Evolutionary conservation across 257 asterid species (phyloP).

Genomic region (Solanum acaule): DNA sequence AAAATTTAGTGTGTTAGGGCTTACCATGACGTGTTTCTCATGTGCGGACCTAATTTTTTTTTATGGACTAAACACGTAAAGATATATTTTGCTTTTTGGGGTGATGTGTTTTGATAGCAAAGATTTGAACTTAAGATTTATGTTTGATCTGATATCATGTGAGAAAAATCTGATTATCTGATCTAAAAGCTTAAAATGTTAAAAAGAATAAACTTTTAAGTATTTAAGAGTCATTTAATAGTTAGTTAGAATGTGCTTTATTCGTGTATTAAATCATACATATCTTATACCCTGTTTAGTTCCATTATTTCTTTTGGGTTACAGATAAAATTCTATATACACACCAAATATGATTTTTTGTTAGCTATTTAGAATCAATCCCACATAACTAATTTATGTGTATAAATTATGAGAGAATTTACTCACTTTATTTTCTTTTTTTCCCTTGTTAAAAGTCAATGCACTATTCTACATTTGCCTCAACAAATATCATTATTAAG

Average conservation of each 20-base stretch:
- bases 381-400: not conserved
- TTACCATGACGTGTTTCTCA: fast-evolving
- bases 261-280: not conserved
- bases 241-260: not conserved
- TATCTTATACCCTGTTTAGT: not conserved
- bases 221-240: not conserved
- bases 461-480: not conserved
- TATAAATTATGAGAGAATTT: not conserved
- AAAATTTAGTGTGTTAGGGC: not conserved
- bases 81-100: not conserved
- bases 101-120: not conserved
- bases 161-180: not conserved
- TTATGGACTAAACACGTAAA: not conserved
- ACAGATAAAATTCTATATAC: not conserved
- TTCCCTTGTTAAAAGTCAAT: conserved; percentile 17
- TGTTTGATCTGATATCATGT: not conserved
- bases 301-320: not conserved
- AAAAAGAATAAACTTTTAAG: not conserved
- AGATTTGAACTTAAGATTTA: fast-evolving
- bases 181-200: not conserved
- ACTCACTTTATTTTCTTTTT: too few relatives aligned
- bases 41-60: not conserved
- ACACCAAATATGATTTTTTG: not conserved
- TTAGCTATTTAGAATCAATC: not conserved
- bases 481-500: not conserved